Conservation (phyloP, 805 yeast genomes). For the Candida wancherniae region DNA sequence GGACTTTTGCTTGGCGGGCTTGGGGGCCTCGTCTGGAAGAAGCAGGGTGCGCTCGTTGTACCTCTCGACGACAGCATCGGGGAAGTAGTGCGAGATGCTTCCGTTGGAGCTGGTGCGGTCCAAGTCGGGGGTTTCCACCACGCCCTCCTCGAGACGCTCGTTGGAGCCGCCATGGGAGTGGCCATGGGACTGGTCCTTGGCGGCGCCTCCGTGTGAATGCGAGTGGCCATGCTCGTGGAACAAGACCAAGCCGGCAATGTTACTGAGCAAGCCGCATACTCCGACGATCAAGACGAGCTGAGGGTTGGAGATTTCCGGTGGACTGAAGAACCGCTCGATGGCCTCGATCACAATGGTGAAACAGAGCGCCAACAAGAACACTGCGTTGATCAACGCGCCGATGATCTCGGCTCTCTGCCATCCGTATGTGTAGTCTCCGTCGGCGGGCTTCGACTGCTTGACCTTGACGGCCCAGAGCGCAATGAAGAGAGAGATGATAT, state of each 20-base stretch:
- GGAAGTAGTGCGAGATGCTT: constrained; percentile 37
- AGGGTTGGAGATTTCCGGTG: constrained; percentile 79
- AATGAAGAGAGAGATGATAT: constrained; percentile 79
- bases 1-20: constrained; percentile 43
- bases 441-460: constrained; percentile 75
- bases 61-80: constrained; percentile 43
- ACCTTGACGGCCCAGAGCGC: constrained; percentile 97
- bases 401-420: constrained; percentile 97
- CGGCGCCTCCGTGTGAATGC: constrained; percentile 21
- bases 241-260: constrained; percentile 74
- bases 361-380: constrained; percentile 86
- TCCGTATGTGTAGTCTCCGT: constrained; percentile 89
- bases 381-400: constrained; percentile 93
- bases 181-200: constrained; percentile 10
- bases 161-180: constrained; percentile 39
- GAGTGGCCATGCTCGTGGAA: constrained; percentile 71
- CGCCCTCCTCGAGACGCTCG: constrained; percentile 18
- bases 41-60: constrained; percentile 36
- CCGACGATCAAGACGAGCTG: constrained; percentile 79
- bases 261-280: constrained; percentile 73
- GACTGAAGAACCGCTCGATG: constrained; percentile 78
- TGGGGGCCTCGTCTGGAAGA: constrained; percentile 15
- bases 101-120: constrained; percentile 19
- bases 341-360: constrained; percentile 92
- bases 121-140: too few relatives aligned